These are phyloP conservation scores for Apiospora hydei DNA, from an alignment of 2,329 filamentous ascomycete species.

Conservation along the genomic window DNA sequence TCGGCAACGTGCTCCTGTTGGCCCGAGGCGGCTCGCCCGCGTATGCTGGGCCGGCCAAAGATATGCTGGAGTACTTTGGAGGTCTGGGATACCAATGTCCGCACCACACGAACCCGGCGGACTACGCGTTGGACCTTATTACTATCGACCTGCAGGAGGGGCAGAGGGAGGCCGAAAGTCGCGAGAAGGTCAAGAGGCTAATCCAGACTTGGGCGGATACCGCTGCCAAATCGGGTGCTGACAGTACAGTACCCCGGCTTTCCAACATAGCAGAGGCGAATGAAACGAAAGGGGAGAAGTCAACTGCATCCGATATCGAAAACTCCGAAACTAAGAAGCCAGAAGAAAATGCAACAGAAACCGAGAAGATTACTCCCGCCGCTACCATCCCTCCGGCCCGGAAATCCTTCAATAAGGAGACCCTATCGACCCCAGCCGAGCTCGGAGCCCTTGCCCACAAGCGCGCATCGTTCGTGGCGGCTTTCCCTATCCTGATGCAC, in stretches of 20 bases:
- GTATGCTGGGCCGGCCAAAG: slow-evolving; percentile 68
- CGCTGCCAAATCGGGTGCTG: slow-evolving; percentile 24
- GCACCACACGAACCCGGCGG: slow-evolving; percentile 75
- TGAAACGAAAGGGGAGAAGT: slow-evolving; percentile 32
- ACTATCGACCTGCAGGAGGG: slow-evolving; percentile 77
- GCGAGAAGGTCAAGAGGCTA: slow-evolving; percentile 66
- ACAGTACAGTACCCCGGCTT: slow-evolving; percentile 28
- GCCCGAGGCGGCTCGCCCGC: slow-evolving; percentile 73
- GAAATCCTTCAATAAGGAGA: slow-evolving; percentile 51
- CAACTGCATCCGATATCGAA: not conserved
- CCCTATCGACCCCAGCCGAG: slow-evolving; percentile 72
- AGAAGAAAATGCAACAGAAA: not conserved
- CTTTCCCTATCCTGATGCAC: slow-evolving; percentile 72
- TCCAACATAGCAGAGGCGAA: slow-evolving; percentile 41
- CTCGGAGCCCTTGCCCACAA: slow-evolving; percentile 72
- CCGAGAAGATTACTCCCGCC: not conserved
- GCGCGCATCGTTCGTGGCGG: slow-evolving; percentile 65
- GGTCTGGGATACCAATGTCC: slow-evolving; percentile 70
- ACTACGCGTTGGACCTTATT: slow-evolving; percentile 79
- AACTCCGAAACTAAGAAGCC: not conserved
- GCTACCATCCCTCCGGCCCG: slow-evolving; percentile 41
- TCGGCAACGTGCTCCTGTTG: slow-evolving; percentile 75
- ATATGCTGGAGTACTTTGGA: slow-evolving; percentile 72
- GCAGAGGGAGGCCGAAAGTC: slow-evolving; percentile 66
- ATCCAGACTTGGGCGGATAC: slow-evolving; percentile 63